Percentiles rank a stretch among this genome's conserved stretches.
Conservation (phyloP, 352 stramenopile genomes). For the Aphanomyces invadans region DNA sequence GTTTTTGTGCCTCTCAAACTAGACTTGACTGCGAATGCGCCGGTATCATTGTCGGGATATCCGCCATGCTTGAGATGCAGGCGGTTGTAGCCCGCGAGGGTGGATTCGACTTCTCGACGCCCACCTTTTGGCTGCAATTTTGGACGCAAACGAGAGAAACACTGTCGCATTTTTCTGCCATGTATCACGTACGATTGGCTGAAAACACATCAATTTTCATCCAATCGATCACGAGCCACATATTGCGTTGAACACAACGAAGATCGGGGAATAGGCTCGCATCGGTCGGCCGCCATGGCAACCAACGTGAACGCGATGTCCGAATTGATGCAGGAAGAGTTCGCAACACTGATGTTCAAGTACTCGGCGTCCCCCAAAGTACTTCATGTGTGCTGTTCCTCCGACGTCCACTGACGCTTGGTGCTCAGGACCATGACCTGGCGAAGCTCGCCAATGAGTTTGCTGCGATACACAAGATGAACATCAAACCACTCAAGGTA, state of each 20-base stretch:
- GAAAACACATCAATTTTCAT: no score
- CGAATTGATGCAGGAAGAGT: conserved; percentile 13
- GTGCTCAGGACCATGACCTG: conserved; percentile 16
- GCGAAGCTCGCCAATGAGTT: conserved; percentile 1
- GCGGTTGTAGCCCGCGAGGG: no score
- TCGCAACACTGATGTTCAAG: not conserved
- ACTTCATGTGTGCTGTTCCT: not conserved
- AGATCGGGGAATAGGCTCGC: conserved; percentile 8
- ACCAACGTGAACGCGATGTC: conserved; percentile 18
- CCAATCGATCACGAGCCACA: no score
- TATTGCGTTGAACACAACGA: not conserved
- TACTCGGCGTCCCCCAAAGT: conserved; percentile 6
- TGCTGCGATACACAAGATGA: conserved; percentile 8
- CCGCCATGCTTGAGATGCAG: no score
- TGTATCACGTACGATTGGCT: no score
- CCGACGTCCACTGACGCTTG: not conserved
- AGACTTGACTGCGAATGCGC: no score
- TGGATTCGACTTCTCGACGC: not conserved
- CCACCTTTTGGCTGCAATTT: not conserved
- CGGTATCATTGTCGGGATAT: no score
- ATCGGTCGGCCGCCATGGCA: not conserved
- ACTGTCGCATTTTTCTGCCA: no score
- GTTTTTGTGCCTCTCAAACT: no score
- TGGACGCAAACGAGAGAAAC: not conserved
- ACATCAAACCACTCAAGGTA: conserved; percentile 19